A percentile compares a stretch with the other conserved stretches of the same genome.
These are phyloP conservation scores for Corrigiola litoralis DNA, from an alignment of 179 eudicot genomes.

Conservation along the genomic window DNA sequence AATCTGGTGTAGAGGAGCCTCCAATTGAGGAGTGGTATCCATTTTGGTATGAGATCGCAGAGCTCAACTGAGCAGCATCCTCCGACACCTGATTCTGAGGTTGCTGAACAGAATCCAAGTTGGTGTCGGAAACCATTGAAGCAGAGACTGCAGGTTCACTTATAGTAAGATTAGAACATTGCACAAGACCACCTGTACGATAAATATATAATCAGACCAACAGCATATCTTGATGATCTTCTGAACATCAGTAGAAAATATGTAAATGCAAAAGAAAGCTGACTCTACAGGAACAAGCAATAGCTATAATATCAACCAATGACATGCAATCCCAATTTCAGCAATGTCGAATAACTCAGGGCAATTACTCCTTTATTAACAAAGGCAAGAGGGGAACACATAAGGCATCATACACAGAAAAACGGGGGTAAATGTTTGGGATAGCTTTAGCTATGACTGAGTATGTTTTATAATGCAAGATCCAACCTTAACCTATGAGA, in stretches of 20 bases:
- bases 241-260: not conserved
- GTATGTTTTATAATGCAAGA: too few relatives aligned
- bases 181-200: not conserved
- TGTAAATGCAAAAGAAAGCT: not conserved
- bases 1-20: slow-evolving; percentile 13
- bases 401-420: too few relatives aligned
- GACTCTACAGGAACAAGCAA: not conserved
- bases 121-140: slow-evolving; percentile 19
- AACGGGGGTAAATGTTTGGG: too few relatives aligned
- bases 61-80: slow-evolving; percentile 13
- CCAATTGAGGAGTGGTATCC: slow-evolving; percentile 9
- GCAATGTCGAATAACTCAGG: not conserved
- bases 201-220: not conserved
- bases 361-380: too few relatives aligned
- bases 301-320: not conserved
- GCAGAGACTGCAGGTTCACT: slow-evolving; percentile 7
- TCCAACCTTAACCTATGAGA: too few relatives aligned
- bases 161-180: not conserved
- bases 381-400: too few relatives aligned
- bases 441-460: too few relatives aligned
- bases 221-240: too few relatives aligned
- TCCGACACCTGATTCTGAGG: slow-evolving; percentile 13
- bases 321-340: not conserved
- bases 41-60: slow-evolving; percentile 14
- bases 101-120: slow-evolving; percentile 17